These are phyloP conservation scores for Plectranthus barbatus DNA, from an alignment of 257 asterid genomes.

Conservation along the genomic window DNA sequence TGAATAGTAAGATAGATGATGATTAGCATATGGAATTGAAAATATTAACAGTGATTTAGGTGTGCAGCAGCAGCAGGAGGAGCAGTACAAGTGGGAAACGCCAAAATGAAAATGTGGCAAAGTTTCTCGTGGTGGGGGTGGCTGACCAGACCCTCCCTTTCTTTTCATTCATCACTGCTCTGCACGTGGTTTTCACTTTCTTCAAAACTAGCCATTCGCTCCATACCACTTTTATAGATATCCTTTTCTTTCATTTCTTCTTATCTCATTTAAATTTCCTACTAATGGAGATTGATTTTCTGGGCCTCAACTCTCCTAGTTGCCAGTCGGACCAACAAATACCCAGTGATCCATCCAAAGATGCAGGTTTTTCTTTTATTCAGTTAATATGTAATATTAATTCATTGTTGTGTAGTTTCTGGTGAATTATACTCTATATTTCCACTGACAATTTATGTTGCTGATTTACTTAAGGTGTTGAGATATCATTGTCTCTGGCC, in stretches of 20 bases:
- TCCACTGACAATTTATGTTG: not conserved
- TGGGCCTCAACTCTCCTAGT: conserved; percentile 25
- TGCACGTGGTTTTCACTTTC: conserved; percentile 38
- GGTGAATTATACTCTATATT: too few relatives aligned
- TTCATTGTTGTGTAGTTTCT: not conserved
- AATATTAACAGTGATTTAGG: too few relatives aligned
- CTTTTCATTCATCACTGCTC: not conserved
- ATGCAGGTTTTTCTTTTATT: conserved; percentile 8
- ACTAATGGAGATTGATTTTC: conserved; percentile 40
- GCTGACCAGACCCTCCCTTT: conserved; percentile 5
- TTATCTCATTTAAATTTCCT: not conserved
- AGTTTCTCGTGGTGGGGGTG: conserved; percentile 18
- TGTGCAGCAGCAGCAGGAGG: too few relatives aligned
- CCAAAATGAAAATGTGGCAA: not conserved
- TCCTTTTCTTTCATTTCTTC: not conserved
- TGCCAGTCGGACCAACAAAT: not conserved
- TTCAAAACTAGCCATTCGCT: conserved; percentile 28
- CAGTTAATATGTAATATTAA: not conserved
- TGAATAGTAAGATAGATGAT: too few relatives aligned
- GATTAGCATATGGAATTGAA: too few relatives aligned
- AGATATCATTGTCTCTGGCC: conserved; percentile 32
- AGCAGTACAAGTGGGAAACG: too few relatives aligned
- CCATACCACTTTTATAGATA: too few relatives aligned
- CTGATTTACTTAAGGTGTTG: conserved; percentile 12
- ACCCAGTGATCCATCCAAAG: conserved; percentile 4